Conservation (phyloP, 768 basidiomycete genomes). For the Clitopilus passeckerianus region DNA sequence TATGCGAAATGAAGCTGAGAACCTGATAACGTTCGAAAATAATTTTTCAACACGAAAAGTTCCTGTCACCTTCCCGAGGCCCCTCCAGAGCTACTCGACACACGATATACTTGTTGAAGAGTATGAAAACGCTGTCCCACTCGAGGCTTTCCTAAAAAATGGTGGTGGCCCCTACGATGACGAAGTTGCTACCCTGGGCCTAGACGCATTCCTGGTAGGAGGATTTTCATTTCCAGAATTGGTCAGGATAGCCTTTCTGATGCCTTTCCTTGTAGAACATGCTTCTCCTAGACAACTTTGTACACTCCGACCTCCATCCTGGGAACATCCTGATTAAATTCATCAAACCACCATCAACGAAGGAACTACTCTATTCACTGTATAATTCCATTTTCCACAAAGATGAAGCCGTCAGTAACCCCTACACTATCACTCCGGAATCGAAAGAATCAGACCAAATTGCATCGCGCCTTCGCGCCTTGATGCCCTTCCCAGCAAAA, state of each 20-base stretch:
- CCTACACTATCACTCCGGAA: constrained; percentile 7
- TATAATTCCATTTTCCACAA: constrained; percentile 47
- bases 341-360: constrained; percentile 74
- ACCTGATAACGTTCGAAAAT: constrained; percentile 77
- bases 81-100: constrained; percentile 77
- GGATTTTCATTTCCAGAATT: constrained; percentile 4
- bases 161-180: constrained; percentile 92
- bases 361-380: constrained; percentile 56
- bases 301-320: constrained; percentile 86
- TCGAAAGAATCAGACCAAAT: constrained; percentile 47
- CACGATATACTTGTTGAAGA: constrained; percentile 87
- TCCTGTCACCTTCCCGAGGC: constrained; percentile 86
- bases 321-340: constrained; percentile 99
- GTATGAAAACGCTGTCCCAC: constrained; percentile 85
- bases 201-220: constrained; percentile 91
- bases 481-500: constrained; percentile 50
- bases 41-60: constrained; percentile 81
- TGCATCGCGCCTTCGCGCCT: constrained; percentile 60
- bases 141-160: constrained; percentile 82
- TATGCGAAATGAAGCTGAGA: constrained; percentile 84
- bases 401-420: constrained; percentile 28
- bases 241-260: neutral
- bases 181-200: constrained; percentile 83
- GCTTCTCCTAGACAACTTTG: constrained; percentile 97
- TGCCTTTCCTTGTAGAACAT: constrained; percentile 64